These are phyloP conservation scores for Gomphus bonarii DNA, from an alignment of 1,284 basidiomycete genomes.

Conservation along the genomic window DNA sequence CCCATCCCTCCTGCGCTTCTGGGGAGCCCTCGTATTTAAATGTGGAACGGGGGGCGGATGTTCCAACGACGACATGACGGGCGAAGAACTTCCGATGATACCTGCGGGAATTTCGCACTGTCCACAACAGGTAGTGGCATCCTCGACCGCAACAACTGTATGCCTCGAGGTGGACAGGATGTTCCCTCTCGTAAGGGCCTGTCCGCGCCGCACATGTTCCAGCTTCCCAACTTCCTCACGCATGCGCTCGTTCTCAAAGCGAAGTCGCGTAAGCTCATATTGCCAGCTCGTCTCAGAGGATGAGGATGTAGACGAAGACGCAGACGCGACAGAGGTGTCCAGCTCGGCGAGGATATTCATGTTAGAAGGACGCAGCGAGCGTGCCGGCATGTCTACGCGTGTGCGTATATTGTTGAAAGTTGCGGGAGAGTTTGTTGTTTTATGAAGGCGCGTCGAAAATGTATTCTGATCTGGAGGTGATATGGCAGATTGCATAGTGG, in stretches of 20 bases:
- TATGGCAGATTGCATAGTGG: not conserved
- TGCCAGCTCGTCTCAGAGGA: constrained; percentile 68
- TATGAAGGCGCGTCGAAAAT: too few species aligned
- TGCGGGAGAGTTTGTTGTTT: constrained; percentile 3
- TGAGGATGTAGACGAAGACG: not conserved
- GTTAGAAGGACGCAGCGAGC: constrained; percentile 10
- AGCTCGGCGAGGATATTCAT: constrained; percentile 68
- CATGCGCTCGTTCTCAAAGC: constrained; percentile 63
- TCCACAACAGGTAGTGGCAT: too few species aligned
- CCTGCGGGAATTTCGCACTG: too few species aligned
- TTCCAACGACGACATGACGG: too few species aligned
- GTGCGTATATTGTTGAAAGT: constrained; percentile 12
- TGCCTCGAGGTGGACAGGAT: too few species aligned
- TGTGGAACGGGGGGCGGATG: too few species aligned
- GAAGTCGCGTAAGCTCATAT: constrained; percentile 82
- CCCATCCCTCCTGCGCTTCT: too few species aligned
- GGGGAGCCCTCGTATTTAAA: too few species aligned
- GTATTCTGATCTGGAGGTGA: not conserved
- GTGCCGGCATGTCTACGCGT: constrained; percentile 19
- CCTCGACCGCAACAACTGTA: too few species aligned
- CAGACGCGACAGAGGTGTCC: constrained; percentile 29
- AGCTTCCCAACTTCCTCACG: constrained; percentile 55
- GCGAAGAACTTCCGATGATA: too few species aligned
- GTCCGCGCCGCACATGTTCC: constrained; percentile 23
- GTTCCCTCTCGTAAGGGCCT: too few species aligned